Conservation (phyloP, 108 stramenopile species). For the Cyclostephanos invisitatus region DNA sequence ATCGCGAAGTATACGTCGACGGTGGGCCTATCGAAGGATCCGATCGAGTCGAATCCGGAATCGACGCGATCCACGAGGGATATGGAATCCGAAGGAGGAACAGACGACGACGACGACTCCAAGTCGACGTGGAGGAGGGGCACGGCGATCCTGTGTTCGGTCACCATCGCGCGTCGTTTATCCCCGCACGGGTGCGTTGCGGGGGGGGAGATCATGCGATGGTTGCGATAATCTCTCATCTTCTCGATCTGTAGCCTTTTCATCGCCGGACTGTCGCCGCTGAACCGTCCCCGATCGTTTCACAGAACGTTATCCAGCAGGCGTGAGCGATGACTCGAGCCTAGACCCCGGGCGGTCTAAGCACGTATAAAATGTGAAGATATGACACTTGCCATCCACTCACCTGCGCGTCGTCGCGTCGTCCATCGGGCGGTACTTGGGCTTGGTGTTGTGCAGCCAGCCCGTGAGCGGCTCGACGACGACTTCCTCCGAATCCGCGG, state of each 20-base stretch:
- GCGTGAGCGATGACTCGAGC: neutral
- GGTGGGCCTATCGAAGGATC: slow-evolving; percentile 32
- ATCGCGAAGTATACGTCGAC: slow-evolving; percentile 80
- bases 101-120: slow-evolving; percentile 12
- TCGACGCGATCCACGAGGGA: slow-evolving; percentile 22
- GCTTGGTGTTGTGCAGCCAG: slow-evolving; percentile 83
- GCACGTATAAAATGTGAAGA: neutral
- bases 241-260: slow-evolving; percentile 62
- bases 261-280: slow-evolving; percentile 7
- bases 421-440: slow-evolving; percentile 5
- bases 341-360: neutral
- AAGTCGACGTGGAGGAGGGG: slow-evolving; percentile 54
- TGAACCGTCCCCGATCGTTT: too few species aligned
- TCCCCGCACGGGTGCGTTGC: slow-evolving; percentile 71
- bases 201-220: slow-evolving; percentile 76
- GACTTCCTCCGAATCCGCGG: neutral
- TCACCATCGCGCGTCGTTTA: slow-evolving; percentile 60
- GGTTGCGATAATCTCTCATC: slow-evolving; percentile 65
- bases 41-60: slow-evolving; percentile 18
- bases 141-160: slow-evolving; percentile 76
- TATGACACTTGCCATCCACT: neutral
- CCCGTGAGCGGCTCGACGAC: slow-evolving; percentile 66
- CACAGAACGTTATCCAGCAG: too few species aligned
- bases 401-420: neutral
- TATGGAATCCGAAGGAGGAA: slow-evolving; percentile 4